A percentile compares a stretch with the other conserved stretches of the same genome.
Conservation (phyloP, 306 rosid genomes). For the Cicer arietinum region DNA sequence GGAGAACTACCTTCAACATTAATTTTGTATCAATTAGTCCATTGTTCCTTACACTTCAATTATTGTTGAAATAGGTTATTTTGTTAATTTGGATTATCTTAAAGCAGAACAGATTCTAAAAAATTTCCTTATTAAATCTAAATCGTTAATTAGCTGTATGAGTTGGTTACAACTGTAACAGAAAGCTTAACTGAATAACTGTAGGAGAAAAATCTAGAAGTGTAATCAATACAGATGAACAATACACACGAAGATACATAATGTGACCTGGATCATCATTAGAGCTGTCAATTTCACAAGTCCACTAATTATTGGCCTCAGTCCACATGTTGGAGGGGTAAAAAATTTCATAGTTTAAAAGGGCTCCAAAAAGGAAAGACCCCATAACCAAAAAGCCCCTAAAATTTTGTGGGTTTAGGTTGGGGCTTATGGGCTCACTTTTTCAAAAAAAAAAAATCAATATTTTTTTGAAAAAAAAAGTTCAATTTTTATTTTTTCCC, state of each 20-base stretch:
- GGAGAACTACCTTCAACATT: not conserved
- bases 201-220: not conserved
- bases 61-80: not conserved
- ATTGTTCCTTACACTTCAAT: not conserved
- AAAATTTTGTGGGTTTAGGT: too few species aligned
- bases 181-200: not conserved
- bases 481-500: too few species aligned
- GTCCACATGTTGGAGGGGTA: too few species aligned
- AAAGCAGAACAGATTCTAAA: not conserved
- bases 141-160: not conserved
- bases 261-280: not conserved
- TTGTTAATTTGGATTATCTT: not conserved
- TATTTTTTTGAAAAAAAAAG: too few species aligned
- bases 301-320: too few species aligned
- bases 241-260: not conserved
- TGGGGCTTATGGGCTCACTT: too few species aligned
- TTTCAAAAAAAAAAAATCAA: too few species aligned
- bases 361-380: too few species aligned
- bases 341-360: too few species aligned
- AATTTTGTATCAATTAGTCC: not conserved
- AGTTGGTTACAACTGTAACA: not conserved
- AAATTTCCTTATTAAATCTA: not conserved
- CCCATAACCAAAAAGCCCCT: too few species aligned
- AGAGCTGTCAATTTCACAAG: too few species aligned
- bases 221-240: not conserved